Evolutionary conservation across 495 filamentous ascomycete species (phyloP), one percentile per base, ranked within the genome.

Genomic region (Achaetomiella virescens): DNA sequence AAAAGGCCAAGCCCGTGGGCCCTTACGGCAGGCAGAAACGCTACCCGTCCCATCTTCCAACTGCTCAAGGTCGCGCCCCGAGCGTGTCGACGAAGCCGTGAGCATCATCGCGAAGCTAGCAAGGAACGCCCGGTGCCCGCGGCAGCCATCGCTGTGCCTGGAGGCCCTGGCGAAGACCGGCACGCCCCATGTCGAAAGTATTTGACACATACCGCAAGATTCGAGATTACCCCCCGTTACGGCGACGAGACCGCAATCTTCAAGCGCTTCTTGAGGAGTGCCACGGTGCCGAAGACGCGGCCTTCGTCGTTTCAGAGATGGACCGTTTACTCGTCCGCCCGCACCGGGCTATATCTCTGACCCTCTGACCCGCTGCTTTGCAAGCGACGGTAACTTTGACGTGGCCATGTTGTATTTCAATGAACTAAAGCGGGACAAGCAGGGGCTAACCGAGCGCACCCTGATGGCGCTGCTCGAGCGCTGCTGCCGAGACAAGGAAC

Each of bases 301-400:
- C 85, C 70, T 89, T 89, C 62, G 60, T 93, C 1, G 78, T 84
- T 15, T 75, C 78, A 15, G 91, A 96, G 65, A 91, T 95, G 84
- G 70, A 80, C 1, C 77, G 80, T 20, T n/a, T 74, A 86, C 37
- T 72, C 74, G 9, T 68, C 92, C 27, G 60, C 73, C 18, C 84
- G n/a, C 89, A 1, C 74, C 86, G 49, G 61, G 65, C 17, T 59
- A 73, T 38, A 89, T 86, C 2, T 89, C 88, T 61, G 85, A 92
- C 59, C 71, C 78, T 25, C 64, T 95, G 17, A 81, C 92, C 37
- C 68, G 86, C 18, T 78, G 86, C 55, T 89, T 85, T 61, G 59
- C 85, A 15, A 64, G 72, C 15, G 72, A 76, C 22, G 68, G 77
- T 3, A 67, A 75, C 24, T 75, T 83, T 48, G 77, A 84, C 51